A percentile compares a stretch with the other conserved stretches of the same genome.
Evolutionary conservation across 2,329 filamentous ascomycete species (phyloP).

Genomic region (Paramyrothecium sp.): DNA sequence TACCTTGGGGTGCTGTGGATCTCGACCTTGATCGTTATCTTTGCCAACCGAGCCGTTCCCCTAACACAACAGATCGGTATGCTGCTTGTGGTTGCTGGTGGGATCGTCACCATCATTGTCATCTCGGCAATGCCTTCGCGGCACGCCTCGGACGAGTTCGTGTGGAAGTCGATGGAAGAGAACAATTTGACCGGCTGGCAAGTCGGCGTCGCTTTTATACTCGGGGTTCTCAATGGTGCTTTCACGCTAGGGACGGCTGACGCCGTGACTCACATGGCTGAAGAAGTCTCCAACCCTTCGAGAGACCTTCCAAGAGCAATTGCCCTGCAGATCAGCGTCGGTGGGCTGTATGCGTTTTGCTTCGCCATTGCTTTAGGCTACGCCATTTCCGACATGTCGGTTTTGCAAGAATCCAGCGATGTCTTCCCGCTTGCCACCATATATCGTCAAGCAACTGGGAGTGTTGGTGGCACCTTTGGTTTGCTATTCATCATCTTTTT

Average conservation of each 20-base stretch:
- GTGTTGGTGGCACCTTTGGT: slow-evolving; percentile 14
- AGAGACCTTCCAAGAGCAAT: slow-evolving; percentile 16
- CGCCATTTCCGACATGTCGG: slow-evolving; percentile 18
- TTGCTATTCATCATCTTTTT: slow-evolving; percentile 21
- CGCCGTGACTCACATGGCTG: slow-evolving; percentile 22
- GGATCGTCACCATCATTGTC: slow-evolving; percentile 17
- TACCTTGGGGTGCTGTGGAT: slow-evolving; percentile 19
- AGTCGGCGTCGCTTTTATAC: slow-evolving; percentile 20
- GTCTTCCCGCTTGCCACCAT: slow-evolving; percentile 20
- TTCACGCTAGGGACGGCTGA: slow-evolving; percentile 21
- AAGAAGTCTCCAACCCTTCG: slow-evolving; percentile 16
- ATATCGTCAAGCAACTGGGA: slow-evolving; percentile 19
- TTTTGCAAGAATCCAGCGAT: slow-evolving; percentile 12
- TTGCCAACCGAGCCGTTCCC: slow-evolving; percentile 19
- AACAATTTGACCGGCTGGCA: slow-evolving; percentile 22
- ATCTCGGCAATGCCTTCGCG: slow-evolving; percentile 16
- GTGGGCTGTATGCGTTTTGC: slow-evolving; percentile 16
- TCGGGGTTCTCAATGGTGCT: slow-evolving; percentile 19
- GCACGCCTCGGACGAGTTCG: slow-evolving; percentile 17
- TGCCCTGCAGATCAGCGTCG: slow-evolving; percentile 19
- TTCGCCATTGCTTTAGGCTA: slow-evolving; percentile 19
- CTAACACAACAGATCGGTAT: slow-evolving; percentile 20
- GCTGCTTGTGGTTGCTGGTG: slow-evolving; percentile 16
- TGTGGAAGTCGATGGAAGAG: slow-evolving; percentile 19
- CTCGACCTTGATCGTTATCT: slow-evolving; percentile 14